Conservation (phyloP, 495 filamentous ascomycete species). For the Podospora anserina region DNA sequence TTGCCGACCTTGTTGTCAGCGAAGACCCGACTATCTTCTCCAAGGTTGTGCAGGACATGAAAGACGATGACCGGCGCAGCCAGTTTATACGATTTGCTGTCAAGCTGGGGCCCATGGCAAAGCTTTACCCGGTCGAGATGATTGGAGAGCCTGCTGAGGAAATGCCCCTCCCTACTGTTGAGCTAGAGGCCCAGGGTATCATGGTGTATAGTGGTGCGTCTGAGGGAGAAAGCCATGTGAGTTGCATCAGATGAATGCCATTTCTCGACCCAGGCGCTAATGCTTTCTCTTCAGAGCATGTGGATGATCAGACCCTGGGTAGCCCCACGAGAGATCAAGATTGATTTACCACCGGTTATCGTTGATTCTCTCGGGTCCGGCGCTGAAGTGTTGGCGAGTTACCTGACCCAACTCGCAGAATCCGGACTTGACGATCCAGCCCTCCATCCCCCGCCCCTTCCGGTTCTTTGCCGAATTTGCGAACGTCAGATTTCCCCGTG, state of each 20-base stretch:
- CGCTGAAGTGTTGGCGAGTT: constrained; percentile 89
- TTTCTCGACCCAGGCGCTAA: constrained; percentile 6
- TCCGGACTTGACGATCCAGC: constrained; percentile 75
- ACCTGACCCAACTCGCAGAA: constrained; percentile 86
- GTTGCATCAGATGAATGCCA: constrained; percentile 31
- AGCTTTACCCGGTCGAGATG: constrained; percentile 53
- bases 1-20: constrained; percentile 73
- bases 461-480: constrained; percentile 93
- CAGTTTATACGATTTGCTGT: constrained; percentile 86
- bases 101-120: constrained; percentile 69
- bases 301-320: constrained; percentile 98
- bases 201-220: constrained; percentile 92
- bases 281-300: constrained; percentile 68
- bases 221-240: constrained; percentile 84
- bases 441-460: constrained; percentile 79
- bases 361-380: constrained; percentile 93
- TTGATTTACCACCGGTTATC: constrained; percentile 85
- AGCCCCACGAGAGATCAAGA: constrained; percentile 84
- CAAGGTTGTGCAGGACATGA: constrained; percentile 81
- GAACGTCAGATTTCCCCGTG: constrained; percentile 97
- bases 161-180: constrained; percentile 54
- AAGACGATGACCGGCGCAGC: constrained; percentile 87
- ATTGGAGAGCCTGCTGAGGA: constrained; percentile 46
- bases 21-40: constrained; percentile 74
- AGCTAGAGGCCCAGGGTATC: constrained; percentile 93